Evolutionary conservation across 2,329 filamentous ascomycete species (phyloP), one percentile per base, ranked within the genome.

Genomic region (Xylariales sp.): DNA sequence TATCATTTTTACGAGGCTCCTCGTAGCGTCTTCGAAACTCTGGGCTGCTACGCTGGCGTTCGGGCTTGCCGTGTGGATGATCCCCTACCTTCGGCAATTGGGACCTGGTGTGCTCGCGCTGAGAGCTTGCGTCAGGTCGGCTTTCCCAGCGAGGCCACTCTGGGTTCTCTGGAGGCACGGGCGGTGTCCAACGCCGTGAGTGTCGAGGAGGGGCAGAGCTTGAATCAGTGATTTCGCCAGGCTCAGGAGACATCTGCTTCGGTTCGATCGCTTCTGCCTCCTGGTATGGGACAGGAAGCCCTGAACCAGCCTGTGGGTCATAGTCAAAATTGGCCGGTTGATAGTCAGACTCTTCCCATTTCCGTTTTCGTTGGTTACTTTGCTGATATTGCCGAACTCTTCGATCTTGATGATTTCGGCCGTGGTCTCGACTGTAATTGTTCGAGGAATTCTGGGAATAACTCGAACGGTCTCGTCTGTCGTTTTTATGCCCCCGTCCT

Each of bases 401-500:
- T n/a, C n/a, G n/a, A n/a, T n/a, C n/a, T n/a, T n/a, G n/a, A n/a
- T n/a, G n/a, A n/a, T n/a, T n/a, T n/a, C n/a, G n/a, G n/a, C n/a
- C n/a, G n/a, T n/a, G n/a, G n/a, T n/a, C n/a, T n/a, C n/a, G n/a
- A n/a, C n/a, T 31, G 25, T 31, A n/a, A 34, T 18, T n/a, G n/a
- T 38, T 36, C 24, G 25, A 27, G 33, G 31, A 10, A 5, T 38
- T 19, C 4, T 32, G 18, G 9, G 14, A 16, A 16, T 38, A 39
- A 8, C 25, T 14, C 11, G 28, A 6, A 5, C 35, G 35, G 9
- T 36, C 40, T 11, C 44, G 44, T 20, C 35, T 29, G 9, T 41
- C 32, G 49, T 42, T 34, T 43, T 37, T n/a, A 51, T 43, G 28
- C 50, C 50, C n/a, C 12, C 42, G 11, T 7, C 8, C 21, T 25